Evolutionary conservation across 345 rosid species (phyloP), one percentile per base, ranked within the genome.

Genomic region (Mangifera indica): DNA sequence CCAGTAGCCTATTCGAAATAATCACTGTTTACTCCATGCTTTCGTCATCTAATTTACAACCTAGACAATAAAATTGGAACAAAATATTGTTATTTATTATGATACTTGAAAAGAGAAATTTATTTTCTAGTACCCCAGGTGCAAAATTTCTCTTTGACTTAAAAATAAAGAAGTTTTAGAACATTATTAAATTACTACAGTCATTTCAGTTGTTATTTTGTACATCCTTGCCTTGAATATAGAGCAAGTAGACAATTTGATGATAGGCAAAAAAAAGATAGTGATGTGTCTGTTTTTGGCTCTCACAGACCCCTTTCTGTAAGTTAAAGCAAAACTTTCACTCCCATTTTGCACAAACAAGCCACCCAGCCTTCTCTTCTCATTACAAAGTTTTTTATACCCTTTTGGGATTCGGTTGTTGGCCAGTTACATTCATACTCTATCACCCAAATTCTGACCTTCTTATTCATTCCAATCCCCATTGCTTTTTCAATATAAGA

Each of bases 281-380:
- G n/a, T n/a, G n/a, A n/a, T n/a, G n/a, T 57, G 44, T 25, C 54
- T 60, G 73, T 79, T 64, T 81, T 59, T 54, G 72, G 45, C 68
- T 60, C 40, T 72, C 62, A 59, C 45, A 55, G 29, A n/a, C n/a
- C n/a, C n/a, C 32, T 64, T 64, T 21, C 73, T 29, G 64, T 44
- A 61, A 63, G 73, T 71, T 45, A 54, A 82, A 74, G 81, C 79
- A 74, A 81, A 24, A 34, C 71, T 60, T 52, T 64, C 63, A 10
- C n/a, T 10, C 0, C 2, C 42, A 1, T 37, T 37, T 37, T 58
- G 53, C 51, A 74, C 67, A 54, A 67, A 58, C 29, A 61, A n/a
- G n/a, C 69, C 60, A 74, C 49, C n/a, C 3, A 17, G 54, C 18
- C 21, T 22, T 13, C 66, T 48, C 37, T 5, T 48, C n/a, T n/a